Conservation (phyloP, 2,329 filamentous ascomycete species). For the Juglanconis oblonga region DNA sequence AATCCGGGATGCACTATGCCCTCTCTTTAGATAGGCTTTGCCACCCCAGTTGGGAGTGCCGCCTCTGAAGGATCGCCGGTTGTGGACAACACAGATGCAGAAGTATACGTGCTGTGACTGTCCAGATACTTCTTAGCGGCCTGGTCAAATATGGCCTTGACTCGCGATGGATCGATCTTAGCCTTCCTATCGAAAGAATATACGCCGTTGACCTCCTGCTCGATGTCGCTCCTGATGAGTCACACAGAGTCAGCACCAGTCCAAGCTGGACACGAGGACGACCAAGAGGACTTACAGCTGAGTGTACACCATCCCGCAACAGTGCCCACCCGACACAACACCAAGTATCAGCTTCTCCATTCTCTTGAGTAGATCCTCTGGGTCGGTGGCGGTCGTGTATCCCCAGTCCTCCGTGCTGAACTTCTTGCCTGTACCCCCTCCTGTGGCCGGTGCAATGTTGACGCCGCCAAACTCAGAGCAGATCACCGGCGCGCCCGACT, state of each 20-base stretch:
- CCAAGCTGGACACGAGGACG: neutral
- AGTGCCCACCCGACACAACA: slow-evolving; percentile 53
- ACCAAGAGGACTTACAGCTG: slow-evolving; percentile 49
- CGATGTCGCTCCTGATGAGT: slow-evolving; percentile 49
- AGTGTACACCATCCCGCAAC: slow-evolving; percentile 65
- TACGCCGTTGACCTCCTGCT: slow-evolving; percentile 67
- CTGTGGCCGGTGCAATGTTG: slow-evolving; percentile 55
- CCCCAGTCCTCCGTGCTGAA: slow-evolving; percentile 58
- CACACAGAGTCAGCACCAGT: slow-evolving; percentile 10
- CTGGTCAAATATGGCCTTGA: slow-evolving; percentile 57
- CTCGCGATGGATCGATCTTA: slow-evolving; percentile 55
- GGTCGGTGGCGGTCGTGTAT: slow-evolving; percentile 62
- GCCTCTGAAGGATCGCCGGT: neutral
- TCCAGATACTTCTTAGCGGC: slow-evolving; percentile 44
- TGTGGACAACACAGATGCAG: neutral
- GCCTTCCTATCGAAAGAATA: slow-evolving; percentile 60
- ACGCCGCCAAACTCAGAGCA: slow-evolving; percentile 68
- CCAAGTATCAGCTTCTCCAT: slow-evolving; percentile 58
- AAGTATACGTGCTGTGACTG: neutral
- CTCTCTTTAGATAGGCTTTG: neutral
- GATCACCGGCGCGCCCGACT: slow-evolving; percentile 55
- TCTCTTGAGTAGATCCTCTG: slow-evolving; percentile 55
- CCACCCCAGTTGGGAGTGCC: slow-evolving; percentile 1
- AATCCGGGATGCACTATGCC: neutral
- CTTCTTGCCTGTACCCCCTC: slow-evolving; percentile 26